phyloP scores from a whole-genome alignment of 306 rosid genomes.

The Morella rubra region DNA sequence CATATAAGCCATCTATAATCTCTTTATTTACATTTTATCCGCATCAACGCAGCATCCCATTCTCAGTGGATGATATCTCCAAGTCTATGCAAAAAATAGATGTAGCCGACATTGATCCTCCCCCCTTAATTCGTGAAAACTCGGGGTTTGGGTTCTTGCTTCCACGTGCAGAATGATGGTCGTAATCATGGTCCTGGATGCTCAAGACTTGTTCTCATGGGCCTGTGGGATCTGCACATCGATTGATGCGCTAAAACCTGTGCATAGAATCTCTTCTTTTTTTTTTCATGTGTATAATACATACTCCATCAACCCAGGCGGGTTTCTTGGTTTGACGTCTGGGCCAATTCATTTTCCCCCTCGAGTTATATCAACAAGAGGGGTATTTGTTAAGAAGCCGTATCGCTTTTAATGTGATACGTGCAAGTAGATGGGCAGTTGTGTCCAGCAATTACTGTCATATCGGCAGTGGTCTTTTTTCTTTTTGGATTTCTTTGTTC shows the following conservation, averaged over 20 bases:
- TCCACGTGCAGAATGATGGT: conserved; percentile 73
- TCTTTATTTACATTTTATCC: conserved; percentile 20
- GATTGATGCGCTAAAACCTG: conserved; percentile 57
- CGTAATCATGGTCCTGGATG: conserved; percentile 17
- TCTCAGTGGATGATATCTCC: conserved; percentile 96
- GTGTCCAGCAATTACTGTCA: conserved; percentile 40
- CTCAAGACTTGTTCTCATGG: conserved; percentile 27
- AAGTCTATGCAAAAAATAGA: conserved; percentile 93
- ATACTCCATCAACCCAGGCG: conserved; percentile 47
- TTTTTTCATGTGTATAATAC: conserved; percentile 61
- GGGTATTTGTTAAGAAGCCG: conserved; percentile 62
- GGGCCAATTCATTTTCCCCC: conserved; percentile 61
- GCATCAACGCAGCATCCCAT: conserved; percentile 77
- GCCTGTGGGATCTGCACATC: conserved; percentile 35
- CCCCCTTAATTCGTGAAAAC: conserved; percentile 94
- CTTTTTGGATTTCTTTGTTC: conserved; percentile 30
- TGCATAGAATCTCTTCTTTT: conserved; percentile 53
- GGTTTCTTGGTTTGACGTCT: conserved; percentile 61
- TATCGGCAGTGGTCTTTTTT: conserved; percentile 40
- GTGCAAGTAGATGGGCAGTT: conserved; percentile 29
- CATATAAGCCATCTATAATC: not conserved
- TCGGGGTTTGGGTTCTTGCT: conserved; percentile 93
- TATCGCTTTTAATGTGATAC: conserved; percentile 54
- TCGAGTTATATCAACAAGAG: conserved; percentile 66
- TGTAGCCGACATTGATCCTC: conserved; percentile 90